Conservation (phyloP, 2,329 filamentous ascomycete species). For the Curvularia eragrostidis region DNA sequence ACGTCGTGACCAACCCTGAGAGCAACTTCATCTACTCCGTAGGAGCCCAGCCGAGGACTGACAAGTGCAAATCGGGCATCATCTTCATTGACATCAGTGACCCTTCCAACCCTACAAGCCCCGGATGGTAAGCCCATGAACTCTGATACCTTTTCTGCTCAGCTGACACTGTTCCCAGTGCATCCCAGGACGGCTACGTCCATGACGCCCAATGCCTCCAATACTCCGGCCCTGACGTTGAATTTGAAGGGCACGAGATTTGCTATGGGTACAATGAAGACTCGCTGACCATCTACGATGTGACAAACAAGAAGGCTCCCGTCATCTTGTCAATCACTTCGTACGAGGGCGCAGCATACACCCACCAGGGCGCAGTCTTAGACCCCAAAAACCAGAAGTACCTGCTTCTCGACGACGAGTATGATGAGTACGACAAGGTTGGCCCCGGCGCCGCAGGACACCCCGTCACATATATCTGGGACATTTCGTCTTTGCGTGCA, state of each 20-base stretch:
- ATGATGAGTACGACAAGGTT: constrained; percentile 49
- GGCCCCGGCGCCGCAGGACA: constrained; percentile 44
- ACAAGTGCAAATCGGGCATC: constrained; percentile 60
- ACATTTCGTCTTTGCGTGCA: constrained; percentile 42
- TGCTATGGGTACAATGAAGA: constrained; percentile 66
- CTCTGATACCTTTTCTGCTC: background rate
- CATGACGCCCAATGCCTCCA: constrained; percentile 68
- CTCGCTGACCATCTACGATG: constrained; percentile 60
- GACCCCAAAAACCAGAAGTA: constrained; percentile 46
- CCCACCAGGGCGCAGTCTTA: constrained; percentile 64
- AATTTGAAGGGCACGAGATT: constrained; percentile 59
- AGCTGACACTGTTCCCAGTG: constrained; percentile 38
- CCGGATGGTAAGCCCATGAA: constrained; percentile 52
- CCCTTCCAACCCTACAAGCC: constrained; percentile 59
- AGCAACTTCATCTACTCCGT: constrained; percentile 50
- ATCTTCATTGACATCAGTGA: constrained; percentile 66
- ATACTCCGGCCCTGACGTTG: constrained; percentile 60
- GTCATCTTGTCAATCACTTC: constrained; percentile 61
- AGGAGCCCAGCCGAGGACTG: constrained; percentile 42
- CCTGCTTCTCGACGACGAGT: constrained; percentile 50
- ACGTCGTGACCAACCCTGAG: constrained; percentile 48
- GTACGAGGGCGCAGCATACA: constrained; percentile 65
- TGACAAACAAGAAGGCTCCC: constrained; percentile 57
- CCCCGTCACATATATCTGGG: constrained; percentile 51
- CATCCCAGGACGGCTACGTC: constrained; percentile 64